phyloP scores from a whole-genome alignment of 1,284 basidiomycete genomes.

The Mycocalia duriaeana region DNA sequence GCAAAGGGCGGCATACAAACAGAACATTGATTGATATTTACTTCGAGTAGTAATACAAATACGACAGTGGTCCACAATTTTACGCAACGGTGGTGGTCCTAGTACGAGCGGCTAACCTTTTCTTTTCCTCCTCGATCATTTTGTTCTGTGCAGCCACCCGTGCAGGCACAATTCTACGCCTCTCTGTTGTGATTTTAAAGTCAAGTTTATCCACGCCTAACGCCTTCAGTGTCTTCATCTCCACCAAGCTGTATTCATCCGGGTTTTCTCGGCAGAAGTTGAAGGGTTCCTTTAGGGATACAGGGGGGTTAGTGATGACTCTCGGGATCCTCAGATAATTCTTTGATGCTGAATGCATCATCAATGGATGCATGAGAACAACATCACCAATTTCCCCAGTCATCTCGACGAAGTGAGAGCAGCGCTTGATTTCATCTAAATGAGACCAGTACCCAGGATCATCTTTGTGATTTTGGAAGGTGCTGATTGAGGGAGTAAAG shows the following conservation, averaged over 20 bases:
- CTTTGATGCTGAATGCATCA: slow-evolving; percentile 60
- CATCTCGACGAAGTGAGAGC: slow-evolving; percentile 49
- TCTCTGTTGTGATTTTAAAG: slow-evolving; percentile 35
- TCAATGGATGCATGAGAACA: slow-evolving; percentile 57
- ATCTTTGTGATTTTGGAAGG: slow-evolving; percentile 25
- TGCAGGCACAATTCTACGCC: slow-evolving; percentile 35
- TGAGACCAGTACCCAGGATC: slow-evolving; percentile 42
- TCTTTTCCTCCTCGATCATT: slow-evolving; percentile 35
- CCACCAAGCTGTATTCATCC: slow-evolving; percentile 46
- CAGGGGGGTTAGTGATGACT: slow-evolving; percentile 61
- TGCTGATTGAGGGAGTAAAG: slow-evolving; percentile 41
- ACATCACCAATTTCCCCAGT: slow-evolving; percentile 57
- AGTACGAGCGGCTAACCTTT: slow-evolving; percentile 18
- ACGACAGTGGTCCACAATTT: too few species aligned
- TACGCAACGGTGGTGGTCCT: too few species aligned
- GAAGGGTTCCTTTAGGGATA: slow-evolving; percentile 49
- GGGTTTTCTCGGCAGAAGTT: slow-evolving; percentile 41
- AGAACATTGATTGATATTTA: too few species aligned
- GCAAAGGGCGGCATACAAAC: too few species aligned
- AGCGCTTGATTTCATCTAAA: slow-evolving; percentile 35
- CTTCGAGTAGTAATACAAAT: too few species aligned
- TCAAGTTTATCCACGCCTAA: slow-evolving; percentile 42
- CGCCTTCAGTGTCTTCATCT: slow-evolving; percentile 48
- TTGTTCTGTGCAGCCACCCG: slow-evolving; percentile 32
- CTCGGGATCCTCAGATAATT: slow-evolving; percentile 49